These are phyloP conservation scores for Aspergillus sp. DNA, from an alignment of 2,329 filamentous ascomycete species.

Conservation along the genomic window DNA sequence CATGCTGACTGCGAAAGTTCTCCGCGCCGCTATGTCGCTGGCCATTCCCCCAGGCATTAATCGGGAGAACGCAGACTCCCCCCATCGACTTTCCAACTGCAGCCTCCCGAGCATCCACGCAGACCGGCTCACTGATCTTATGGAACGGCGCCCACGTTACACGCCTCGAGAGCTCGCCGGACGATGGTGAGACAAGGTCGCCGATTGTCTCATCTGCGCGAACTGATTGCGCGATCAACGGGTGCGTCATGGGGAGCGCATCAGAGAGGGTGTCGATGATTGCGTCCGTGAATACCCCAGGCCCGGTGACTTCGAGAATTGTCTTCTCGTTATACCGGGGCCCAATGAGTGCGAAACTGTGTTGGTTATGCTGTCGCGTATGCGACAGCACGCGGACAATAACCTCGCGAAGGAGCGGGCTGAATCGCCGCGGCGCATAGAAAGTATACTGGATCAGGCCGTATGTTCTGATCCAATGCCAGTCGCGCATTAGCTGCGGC, in stretches of 20 bases:
- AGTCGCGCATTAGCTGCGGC: slow-evolving; percentile 27
- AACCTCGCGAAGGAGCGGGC: slow-evolving; percentile 30
- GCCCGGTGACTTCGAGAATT: slow-evolving; percentile 34
- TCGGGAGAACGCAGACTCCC: slow-evolving; percentile 82
- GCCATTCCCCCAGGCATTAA: slow-evolving; percentile 59
- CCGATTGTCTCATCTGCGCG: slow-evolving; percentile 23
- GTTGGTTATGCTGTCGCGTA: slow-evolving; percentile 26
- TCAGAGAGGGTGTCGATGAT: slow-evolving; percentile 31
- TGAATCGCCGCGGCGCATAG: slow-evolving; percentile 37
- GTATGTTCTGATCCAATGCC: slow-evolving; percentile 37
- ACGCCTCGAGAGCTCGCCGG: slow-evolving; percentile 16
- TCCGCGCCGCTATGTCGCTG: slow-evolving; percentile 34
- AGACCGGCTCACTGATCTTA: slow-evolving; percentile 24
- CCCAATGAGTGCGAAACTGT: slow-evolving; percentile 13
- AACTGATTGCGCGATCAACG: slow-evolving; percentile 24
- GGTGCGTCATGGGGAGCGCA: slow-evolving; percentile 27
- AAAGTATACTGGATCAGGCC: slow-evolving; percentile 37
- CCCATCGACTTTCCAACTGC: slow-evolving; percentile 62
- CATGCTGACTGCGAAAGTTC: slow-evolving; percentile 25
- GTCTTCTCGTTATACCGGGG: slow-evolving; percentile 26
- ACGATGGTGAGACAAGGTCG: slow-evolving; percentile 16
- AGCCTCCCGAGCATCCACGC: slow-evolving; percentile 24
- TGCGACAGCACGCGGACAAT: slow-evolving; percentile 35
- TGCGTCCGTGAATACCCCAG: slow-evolving; percentile 36
- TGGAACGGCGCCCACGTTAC: slow-evolving; percentile 39